Conservation (phyloP, 2,329 filamentous ascomycete species). For the Trichoderma sp. region DNA sequence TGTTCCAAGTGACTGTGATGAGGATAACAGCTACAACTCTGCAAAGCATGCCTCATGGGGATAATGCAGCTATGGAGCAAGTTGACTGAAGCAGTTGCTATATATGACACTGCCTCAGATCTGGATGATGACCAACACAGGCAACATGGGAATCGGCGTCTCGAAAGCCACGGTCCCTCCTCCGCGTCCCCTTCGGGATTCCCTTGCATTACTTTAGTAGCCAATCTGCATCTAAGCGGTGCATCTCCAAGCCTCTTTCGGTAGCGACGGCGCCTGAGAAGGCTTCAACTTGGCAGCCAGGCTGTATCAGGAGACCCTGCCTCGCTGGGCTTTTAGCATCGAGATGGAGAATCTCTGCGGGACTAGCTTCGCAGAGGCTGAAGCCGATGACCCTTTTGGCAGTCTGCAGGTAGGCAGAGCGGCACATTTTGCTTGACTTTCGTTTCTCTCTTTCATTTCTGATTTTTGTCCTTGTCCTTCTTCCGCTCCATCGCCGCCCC, state of each 20-base stretch:
- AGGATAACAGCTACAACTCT: neutral
- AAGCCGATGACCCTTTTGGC: neutral
- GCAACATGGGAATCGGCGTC: neutral
- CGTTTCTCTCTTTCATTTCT: neutral
- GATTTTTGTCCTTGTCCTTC: neutral
- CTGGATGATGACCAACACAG: neutral
- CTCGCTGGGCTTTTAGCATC: neutral
- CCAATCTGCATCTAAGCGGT: neutral
- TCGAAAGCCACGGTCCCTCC: neutral
- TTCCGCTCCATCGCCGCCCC: neutral
- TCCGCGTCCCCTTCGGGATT: neutral
- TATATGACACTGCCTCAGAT: neutral
- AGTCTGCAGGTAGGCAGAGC: neutral
- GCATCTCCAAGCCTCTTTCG: neutral
- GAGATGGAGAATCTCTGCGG: neutral
- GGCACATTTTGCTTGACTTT: neutral
- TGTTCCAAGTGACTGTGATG: neutral
- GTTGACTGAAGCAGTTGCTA: neutral
- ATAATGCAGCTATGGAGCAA: neutral
- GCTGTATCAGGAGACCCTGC: neutral
- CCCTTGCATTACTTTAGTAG: neutral
- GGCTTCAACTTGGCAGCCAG: neutral
- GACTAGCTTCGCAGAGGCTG: neutral
- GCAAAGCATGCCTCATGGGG: neutral
- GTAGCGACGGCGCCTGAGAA: neutral